A percentile compares a stretch with the other conserved stretches of the same genome.
Conservation (phyloP, 2,329 filamentous ascomycete species). For the Calonectria pseudoreteaudii region DNA sequence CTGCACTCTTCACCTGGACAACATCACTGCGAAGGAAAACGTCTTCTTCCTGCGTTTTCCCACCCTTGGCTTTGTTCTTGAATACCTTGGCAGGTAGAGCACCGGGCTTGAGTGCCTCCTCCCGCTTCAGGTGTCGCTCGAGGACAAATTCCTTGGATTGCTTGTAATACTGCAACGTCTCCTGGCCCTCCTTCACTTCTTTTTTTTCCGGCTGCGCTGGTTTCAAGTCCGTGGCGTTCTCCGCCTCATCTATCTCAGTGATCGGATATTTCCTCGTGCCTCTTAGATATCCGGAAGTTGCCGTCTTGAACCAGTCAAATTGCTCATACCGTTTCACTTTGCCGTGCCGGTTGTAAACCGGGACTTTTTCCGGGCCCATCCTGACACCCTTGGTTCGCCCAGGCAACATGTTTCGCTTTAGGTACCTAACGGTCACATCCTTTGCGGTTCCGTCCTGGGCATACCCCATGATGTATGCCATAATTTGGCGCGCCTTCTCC, state of each 20-base stretch:
- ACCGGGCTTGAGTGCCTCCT: slow-evolving; percentile 83
- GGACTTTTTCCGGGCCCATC: slow-evolving; percentile 82
- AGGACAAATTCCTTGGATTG: slow-evolving; percentile 87
- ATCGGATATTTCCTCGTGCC: slow-evolving; percentile 62
- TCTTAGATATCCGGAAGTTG: slow-evolving; percentile 78
- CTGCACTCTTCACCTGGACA: slow-evolving; percentile 86
- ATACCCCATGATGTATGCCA: slow-evolving; percentile 89
- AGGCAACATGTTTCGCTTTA: slow-evolving; percentile 84
- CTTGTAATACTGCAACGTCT: slow-evolving; percentile 91
- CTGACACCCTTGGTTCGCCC: slow-evolving; percentile 91
- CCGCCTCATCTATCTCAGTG: slow-evolving; percentile 81
- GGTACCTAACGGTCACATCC: slow-evolving; percentile 92
- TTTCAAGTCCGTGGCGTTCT: slow-evolving; percentile 82
- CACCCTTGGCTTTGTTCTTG: slow-evolving; percentile 78
- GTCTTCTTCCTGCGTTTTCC: slow-evolving; percentile 79
- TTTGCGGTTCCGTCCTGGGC: slow-evolving; percentile 89
- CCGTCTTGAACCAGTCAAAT: slow-evolving; percentile 88
- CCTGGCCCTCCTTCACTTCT: slow-evolving; percentile 77
- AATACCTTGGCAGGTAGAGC: slow-evolving; percentile 81
- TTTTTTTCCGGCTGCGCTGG: slow-evolving; percentile 80
- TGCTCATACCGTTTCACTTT: slow-evolving; percentile 82
- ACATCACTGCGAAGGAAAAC: slow-evolving; percentile 86
- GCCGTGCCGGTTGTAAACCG: slow-evolving; percentile 81
- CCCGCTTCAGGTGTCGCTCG: slow-evolving; percentile 86
- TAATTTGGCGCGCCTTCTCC: slow-evolving; percentile 87